A percentile compares a stretch with the other conserved stretches of the same genome.
phyloP scores from a whole-genome alignment of 2,329 filamentous ascomycete species.

The Seiridium cupressi region DNA sequence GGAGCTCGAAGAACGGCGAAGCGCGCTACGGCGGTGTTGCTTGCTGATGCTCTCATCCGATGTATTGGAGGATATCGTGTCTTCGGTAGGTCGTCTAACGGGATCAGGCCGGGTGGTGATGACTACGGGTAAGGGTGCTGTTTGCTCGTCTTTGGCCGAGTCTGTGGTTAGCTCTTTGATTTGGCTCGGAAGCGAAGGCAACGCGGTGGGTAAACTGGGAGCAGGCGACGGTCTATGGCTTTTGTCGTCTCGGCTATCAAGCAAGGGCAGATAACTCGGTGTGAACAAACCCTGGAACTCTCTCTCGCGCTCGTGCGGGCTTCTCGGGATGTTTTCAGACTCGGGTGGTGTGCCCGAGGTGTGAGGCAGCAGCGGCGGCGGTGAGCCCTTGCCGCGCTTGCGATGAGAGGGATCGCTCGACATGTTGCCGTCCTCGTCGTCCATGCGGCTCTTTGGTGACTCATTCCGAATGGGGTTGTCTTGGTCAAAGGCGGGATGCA shows the following conservation, averaged over 20 bases:
- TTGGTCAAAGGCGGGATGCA: constrained; percentile 35
- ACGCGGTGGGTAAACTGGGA: constrained; percentile 11
- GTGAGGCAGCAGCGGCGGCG: constrained; percentile 38
- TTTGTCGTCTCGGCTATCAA: constrained; percentile 43
- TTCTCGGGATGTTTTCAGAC: constrained; percentile 34
- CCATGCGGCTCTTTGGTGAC: constrained; percentile 23
- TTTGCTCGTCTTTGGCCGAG: constrained; percentile 15
- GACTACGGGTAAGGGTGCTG: constrained; percentile 10
- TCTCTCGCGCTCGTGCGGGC: constrained; percentile 53
- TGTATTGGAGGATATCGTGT: constrained; percentile 46
- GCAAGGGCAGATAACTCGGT: constrained; percentile 59
- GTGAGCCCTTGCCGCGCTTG: constrained; percentile 24
- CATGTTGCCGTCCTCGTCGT: constrained; percentile 6
- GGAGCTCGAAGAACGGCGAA: constrained; percentile 54
- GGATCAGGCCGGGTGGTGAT: constrained; percentile 29
- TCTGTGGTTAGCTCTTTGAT: constrained; percentile 25
- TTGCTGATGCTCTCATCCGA: constrained; percentile 53
- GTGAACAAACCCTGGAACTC: constrained; percentile 64
- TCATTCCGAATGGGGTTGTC: constrained; percentile 24
- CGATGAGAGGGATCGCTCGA: constrained; percentile 2
- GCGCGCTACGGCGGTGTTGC: constrained; percentile 49
- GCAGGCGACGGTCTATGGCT: constrained; percentile 20
- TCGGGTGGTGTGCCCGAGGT: constrained; percentile 27
- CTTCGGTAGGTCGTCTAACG: constrained; percentile 41
- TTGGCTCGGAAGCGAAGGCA: constrained; percentile 14